Evolutionary conservation across 2,329 filamentous ascomycete species (phyloP).

Genomic region (Colletotrichum spinosum): DNA sequence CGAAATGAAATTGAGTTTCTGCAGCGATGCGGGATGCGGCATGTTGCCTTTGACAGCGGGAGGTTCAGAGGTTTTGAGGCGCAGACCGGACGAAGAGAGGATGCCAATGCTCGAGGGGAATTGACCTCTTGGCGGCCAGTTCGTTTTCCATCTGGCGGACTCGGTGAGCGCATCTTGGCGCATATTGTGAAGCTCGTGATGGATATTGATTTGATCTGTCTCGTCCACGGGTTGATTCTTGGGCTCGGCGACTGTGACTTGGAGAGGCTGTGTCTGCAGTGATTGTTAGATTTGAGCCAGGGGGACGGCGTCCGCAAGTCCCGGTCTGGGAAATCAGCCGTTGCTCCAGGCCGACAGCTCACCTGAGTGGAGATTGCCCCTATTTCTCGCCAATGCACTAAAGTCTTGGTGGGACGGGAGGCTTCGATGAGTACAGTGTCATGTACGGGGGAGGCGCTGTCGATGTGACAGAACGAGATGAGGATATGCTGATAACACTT

Average conservation of each 20-base stretch:
- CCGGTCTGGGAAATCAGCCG: constrained; percentile 35
- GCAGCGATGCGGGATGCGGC: not conserved
- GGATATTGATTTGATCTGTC: not conserved
- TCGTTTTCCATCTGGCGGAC: constrained; percentile 16
- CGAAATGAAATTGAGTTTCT: not conserved
- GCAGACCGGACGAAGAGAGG: constrained; percentile 29
- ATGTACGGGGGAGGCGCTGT: not conserved
- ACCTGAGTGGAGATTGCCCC: constrained; percentile 36
- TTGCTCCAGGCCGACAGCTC: constrained; percentile 24
- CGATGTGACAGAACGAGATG: not conserved
- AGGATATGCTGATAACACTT: not conserved
- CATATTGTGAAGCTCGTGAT: not conserved
- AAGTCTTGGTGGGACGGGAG: constrained; percentile 22
- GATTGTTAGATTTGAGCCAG: not conserved
- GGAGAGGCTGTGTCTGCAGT: too few species aligned
- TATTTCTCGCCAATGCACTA: constrained; percentile 29
- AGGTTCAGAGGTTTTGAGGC: constrained; percentile 17
- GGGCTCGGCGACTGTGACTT: too few species aligned
- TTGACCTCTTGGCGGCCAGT: constrained; percentile 29
- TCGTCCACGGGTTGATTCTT: not conserved
- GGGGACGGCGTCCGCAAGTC: constrained; percentile 25
- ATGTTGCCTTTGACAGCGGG: constrained; percentile 16
- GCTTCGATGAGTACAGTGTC: constrained; percentile 6
- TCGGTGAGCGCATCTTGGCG: constrained; percentile 5
- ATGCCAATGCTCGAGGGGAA: constrained; percentile 26